These are phyloP conservation scores for Rhizoclosmatium globosum DNA, from an alignment of 192 early-diverging fungal genomes.

Conservation along the genomic window DNA sequence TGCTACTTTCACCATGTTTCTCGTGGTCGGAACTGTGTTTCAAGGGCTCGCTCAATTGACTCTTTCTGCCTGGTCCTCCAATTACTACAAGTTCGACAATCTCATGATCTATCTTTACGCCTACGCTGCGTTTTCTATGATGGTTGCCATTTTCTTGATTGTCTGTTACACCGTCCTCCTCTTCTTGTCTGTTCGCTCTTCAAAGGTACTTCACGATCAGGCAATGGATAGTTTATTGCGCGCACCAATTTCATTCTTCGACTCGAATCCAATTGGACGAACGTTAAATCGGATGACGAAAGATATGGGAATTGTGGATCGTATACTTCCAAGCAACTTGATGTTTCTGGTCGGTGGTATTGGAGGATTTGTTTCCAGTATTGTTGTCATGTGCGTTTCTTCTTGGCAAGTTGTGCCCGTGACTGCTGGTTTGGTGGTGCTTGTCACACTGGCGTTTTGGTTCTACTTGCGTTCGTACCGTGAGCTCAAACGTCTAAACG, in stretches of 20 bases:
- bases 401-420: constrained; percentile 50
- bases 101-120: neutral
- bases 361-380: constrained; percentile 19
- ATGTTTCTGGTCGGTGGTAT: constrained; percentile 40
- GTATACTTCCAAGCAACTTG: constrained; percentile 71
- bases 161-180: neutral
- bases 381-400: constrained; percentile 58
- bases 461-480: constrained; percentile 38
- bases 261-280: too few species aligned
- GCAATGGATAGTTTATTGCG: constrained; percentile 53
- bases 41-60: neutral
- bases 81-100: neutral
- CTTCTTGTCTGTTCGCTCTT: neutral
- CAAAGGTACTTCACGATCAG: constrained; percentile 53
- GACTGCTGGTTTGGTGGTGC: too few species aligned
- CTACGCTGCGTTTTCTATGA: constrained; percentile 5
- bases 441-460: constrained; percentile 5
- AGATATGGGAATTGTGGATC: constrained; percentile 37
- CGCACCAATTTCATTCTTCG: constrained; percentile 51
- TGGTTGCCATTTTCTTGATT: constrained; percentile 11
- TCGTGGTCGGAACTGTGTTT: neutral
- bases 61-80: constrained; percentile 1
- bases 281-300: too few species aligned
- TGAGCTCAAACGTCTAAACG: constrained; percentile 42
- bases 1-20: neutral